A percentile compares a stretch with the other conserved stretches of the same genome.
Evolutionary conservation across 306 rosid genomes (phyloP).

Genomic region (Glycyrrhiza uralensis): DNA sequence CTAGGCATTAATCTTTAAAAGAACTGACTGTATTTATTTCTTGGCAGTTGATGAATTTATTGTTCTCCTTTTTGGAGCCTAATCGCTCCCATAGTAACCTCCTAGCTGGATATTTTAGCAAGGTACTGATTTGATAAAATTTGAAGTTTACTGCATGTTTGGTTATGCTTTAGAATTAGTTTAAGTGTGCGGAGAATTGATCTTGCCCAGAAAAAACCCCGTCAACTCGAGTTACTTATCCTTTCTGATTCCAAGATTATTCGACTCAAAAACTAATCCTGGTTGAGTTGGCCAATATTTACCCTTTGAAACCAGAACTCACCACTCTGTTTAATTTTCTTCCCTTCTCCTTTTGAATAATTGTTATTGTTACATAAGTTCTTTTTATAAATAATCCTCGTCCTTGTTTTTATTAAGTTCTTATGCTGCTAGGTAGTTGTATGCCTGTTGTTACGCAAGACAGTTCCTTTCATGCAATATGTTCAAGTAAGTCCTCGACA

Average conservation of each 20-base stretch:
- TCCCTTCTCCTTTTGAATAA: neutral
- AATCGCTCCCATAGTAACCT: conserved; percentile 68
- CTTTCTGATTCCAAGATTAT: neutral
- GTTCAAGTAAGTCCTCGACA: conserved; percentile 68
- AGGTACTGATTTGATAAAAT: conserved; percentile 55
- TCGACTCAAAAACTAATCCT: neutral
- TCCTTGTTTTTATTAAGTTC: conserved; percentile 25
- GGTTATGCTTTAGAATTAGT: neutral
- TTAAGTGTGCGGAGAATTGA: conserved; percentile 3
- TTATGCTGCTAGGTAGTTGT: conserved; percentile 82
- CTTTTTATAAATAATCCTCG: neutral
- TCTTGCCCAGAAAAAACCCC: neutral
- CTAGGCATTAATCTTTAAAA: neutral
- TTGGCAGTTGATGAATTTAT: conserved; percentile 85
- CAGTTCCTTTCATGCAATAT: conserved; percentile 82
- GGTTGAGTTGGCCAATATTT: neutral
- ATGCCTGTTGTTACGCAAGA: conserved; percentile 94
- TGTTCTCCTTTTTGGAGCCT: conserved; percentile 94
- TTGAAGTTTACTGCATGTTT: conserved; percentile 9
- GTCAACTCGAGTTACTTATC: neutral
- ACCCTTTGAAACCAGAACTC: neutral
- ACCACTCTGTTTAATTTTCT: neutral
- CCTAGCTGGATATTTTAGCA: conserved; percentile 97
- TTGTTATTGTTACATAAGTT: neutral
- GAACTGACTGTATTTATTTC: conserved; percentile 40